Base-by-base conservation (phyloP, 2,329 filamentous ascomycete genomes). In the Leptographium procerum region DNA sequence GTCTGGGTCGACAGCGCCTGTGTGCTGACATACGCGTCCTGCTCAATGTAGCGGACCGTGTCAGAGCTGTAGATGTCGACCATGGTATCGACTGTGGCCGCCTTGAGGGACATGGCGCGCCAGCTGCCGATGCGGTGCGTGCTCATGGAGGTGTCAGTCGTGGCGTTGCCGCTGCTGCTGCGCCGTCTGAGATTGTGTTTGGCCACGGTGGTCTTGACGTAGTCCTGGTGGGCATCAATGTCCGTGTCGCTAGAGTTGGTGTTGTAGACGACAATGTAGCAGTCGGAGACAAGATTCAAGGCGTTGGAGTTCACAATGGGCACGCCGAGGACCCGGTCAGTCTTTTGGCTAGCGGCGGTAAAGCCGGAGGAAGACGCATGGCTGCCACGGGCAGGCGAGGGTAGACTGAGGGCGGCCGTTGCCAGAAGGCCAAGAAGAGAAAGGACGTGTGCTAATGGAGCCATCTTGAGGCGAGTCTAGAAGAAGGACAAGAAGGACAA, bases 221-320 rank as follows among this genome's bases (percentile, higher is more conserved):
- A 72, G 34, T 72, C 69, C 65, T 81, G 71, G 68, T 82, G 79
- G 54, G 74, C 57, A 43, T 72, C 69, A 64, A 85, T 77, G 43
- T 71, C 71, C 19, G 74, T 75, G 26, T 76, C 71, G 61, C 71
- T 72, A 63, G 75, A 77, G 58, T 75, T 77, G 62, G 73, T 73
- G 68, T 85, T 82, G 73, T 84, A 86, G 59, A 86, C 82, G 57
- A 86, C 82, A 61, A 87, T 85, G 69, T 84, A 87, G 54, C 75
- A 73, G 71, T 81, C 77, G 40, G 78, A 71, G 53, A 85, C 76
- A 60, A 78, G 69, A 64, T 82, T 71, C 11, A 63, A 63, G 57
- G 75, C 75, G 34, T 75, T 69, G 2, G 74, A 67, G 66, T 84
- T 85, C 65, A 70, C 69, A 65, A 84, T 69, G 63, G 77, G 75